Conservation (phyloP, 2,329 filamentous ascomycete species). For the Hypoxylon rubiginosum region DNA sequence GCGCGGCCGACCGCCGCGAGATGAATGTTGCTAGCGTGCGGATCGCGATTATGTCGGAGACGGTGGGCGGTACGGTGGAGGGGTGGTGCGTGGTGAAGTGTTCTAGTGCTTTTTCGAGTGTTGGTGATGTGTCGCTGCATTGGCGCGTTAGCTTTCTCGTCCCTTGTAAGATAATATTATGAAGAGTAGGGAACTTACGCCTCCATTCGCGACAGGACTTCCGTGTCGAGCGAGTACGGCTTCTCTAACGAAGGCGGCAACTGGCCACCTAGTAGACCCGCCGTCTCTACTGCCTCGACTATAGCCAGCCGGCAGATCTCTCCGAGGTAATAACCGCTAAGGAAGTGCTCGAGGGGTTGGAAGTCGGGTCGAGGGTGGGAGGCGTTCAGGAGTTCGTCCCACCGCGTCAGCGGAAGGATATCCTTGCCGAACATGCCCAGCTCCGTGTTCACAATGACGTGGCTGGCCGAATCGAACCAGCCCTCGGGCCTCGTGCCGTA, state of each 20-base stretch:
- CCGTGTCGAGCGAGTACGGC: slow-evolving; percentile 71
- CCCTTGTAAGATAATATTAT: background rate
- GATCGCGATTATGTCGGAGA: slow-evolving; percentile 66
- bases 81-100: slow-evolving; percentile 67
- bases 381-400: slow-evolving; percentile 68
- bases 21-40: slow-evolving; percentile 67
- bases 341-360: slow-evolving; percentile 60
- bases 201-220: slow-evolving; percentile 70
- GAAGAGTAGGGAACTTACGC: slow-evolving; percentile 58
- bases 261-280: slow-evolving; percentile 68
- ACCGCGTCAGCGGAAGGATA: slow-evolving; percentile 71
- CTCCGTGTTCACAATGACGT: slow-evolving; percentile 77
- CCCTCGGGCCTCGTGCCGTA: slow-evolving; percentile 67
- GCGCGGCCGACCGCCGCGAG: slow-evolving; percentile 69
- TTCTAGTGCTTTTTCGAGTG: slow-evolving; percentile 60
- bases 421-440: slow-evolving; percentile 74
- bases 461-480: slow-evolving; percentile 71
- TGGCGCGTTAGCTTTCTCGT: slow-evolving; percentile 22
- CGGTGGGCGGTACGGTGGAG: slow-evolving; percentile 50
- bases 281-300: slow-evolving; percentile 69
- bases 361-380: slow-evolving; percentile 62
- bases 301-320: slow-evolving; percentile 72
- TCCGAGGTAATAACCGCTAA: slow-evolving; percentile 76
- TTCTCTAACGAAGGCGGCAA: slow-evolving; percentile 66
- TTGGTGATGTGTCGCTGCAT: slow-evolving; percentile 60